A percentile compares a stretch with the other conserved stretches of the same genome.
Conservation (phyloP, 1,139 yeast genomes). For the Candida sp. region DNA sequence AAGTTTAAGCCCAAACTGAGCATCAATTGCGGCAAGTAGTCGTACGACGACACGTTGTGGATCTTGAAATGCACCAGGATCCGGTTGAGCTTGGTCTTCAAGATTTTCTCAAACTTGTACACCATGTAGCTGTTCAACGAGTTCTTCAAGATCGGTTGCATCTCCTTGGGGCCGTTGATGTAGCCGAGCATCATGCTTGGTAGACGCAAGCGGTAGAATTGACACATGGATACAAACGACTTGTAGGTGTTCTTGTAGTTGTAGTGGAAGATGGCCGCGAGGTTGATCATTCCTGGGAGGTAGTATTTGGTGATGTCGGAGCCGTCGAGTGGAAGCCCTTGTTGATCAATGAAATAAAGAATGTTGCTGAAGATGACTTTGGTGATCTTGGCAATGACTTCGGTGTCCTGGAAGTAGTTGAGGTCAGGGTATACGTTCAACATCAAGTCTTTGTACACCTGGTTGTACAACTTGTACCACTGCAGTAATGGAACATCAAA, state of each 20-base stretch:
- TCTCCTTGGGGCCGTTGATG: slow-evolving; percentile 11
- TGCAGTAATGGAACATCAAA: slow-evolving; percentile 7
- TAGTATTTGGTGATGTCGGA: slow-evolving; percentile 15
- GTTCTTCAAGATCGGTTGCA: slow-evolving; percentile 9
- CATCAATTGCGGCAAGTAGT: slow-evolving; percentile 26
- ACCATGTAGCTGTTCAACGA: slow-evolving; percentile 15
- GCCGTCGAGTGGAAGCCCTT: slow-evolving; percentile 8
- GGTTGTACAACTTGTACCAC: slow-evolving; percentile 13
- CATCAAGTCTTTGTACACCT: slow-evolving; percentile 24
- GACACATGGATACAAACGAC: slow-evolving; percentile 50
- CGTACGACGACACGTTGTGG: slow-evolving; percentile 35
- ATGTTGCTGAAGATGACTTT: slow-evolving; percentile 30
- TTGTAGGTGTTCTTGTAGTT: slow-evolving; percentile 36
- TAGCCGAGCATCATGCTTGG: slow-evolving; percentile 26
- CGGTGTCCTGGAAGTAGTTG: slow-evolving; percentile 38
- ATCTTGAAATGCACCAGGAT: slow-evolving; percentile 55
- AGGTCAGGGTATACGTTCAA: slow-evolving; percentile 45
- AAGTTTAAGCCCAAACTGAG: slow-evolving; percentile 24
- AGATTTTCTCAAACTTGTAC: slow-evolving; percentile 49
- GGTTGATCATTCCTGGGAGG: slow-evolving; percentile 27
- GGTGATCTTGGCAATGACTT: slow-evolving; percentile 28
- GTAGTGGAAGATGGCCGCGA: slow-evolving; percentile 47
- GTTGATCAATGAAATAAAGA: slow-evolving; percentile 22
- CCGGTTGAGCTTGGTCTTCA: slow-evolving; percentile 46
- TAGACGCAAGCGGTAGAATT: slow-evolving; percentile 39